Evolutionary conservation across 495 filamentous ascomycete species (phyloP), one percentile per base, ranked within the genome.

Genomic region (Aspergillus mulundensis): DNA sequence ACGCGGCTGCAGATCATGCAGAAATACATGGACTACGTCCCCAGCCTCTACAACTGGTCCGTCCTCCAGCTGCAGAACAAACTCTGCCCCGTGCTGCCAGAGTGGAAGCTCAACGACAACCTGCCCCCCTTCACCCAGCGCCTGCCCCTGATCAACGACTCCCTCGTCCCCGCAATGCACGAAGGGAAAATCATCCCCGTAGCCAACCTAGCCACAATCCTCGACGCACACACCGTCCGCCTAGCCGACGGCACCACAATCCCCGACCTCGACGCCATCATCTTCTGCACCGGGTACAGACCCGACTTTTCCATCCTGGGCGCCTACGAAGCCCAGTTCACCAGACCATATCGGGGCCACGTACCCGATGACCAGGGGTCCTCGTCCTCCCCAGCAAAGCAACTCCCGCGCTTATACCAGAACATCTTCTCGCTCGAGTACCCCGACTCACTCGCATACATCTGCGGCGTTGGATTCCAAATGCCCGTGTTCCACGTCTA

Each of bases 391-490:
- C 12, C 38, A 2, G 21, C 45, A 21, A 60, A 48, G 5, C 42
- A 59, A 8, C 55, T 66, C 32, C 58, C 72, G 47, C 72, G 62
- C 57, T 8, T 28, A 8, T 28, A 28, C 25, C 67, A 70, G 60
- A 73, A 72, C 51, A 32, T 77, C 41, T 70, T 71, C 54, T 71
- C 71, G n/a, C 66, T 70, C 10, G 41, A 55, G 24, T 66, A 72
- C 56, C 66, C 70, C 7, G 63, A 69, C 46, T 68, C 64, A 21
- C 51, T 65, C 19, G 67, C 62, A 14, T 36, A 70, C 44, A 53
- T 73, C 23, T 44, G 50, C 25, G 40, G 51, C 34, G 20, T 56
- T 43, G 28, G 21, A 5, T 49, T 59, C 39, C 50, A 52, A 46
- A 69, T 63, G 57, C 65, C 71, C 49, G 69, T 64, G 38, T 72